Evolutionary conservation across 495 filamentous ascomycete genomes (phyloP).

Genomic region (Aspergillus egyptiacus): DNA sequence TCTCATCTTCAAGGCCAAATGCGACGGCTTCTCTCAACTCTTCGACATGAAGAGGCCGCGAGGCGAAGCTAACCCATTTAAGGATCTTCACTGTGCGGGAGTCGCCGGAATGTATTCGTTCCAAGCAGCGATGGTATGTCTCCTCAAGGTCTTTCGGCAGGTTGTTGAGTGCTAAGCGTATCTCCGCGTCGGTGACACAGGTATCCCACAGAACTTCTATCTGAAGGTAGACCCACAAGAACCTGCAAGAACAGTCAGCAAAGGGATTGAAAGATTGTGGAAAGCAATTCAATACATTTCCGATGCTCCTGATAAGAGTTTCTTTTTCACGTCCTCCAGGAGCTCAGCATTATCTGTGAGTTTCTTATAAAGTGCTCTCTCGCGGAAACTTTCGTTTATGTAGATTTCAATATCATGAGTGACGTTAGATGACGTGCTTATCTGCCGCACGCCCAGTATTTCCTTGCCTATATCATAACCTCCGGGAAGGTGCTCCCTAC

Average conservation of each 20-base stretch:
- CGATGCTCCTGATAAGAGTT: background rate
- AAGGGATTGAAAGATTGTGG: no score
- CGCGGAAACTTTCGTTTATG: constrained; percentile 18
- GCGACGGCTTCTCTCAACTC: constrained; percentile 33
- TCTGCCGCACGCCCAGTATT: constrained; percentile 17
- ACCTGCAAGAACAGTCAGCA: no score
- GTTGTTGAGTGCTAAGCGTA: constrained; percentile 13
- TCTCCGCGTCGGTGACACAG: constrained; percentile 22
- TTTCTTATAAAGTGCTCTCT: constrained; percentile 17
- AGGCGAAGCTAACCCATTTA: constrained; percentile 28
- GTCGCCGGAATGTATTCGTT: no score
- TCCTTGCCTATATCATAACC: constrained; percentile 14
- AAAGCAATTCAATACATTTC: no score
- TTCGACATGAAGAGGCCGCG: constrained; percentile 25
- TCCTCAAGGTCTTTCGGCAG: constrained; percentile 25
- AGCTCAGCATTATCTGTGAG: constrained; percentile 18
- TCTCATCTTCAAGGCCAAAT: constrained; percentile 19
- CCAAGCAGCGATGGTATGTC: constrained; percentile 14
- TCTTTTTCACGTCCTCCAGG: constrained; percentile 12
- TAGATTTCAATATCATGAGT: constrained; percentile 20
- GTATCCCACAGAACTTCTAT: constrained; percentile 28
- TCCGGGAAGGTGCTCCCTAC: constrained; percentile 20
- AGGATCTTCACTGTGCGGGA: constrained; percentile 19
- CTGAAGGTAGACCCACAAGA: constrained; percentile 22
- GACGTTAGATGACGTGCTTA: constrained; percentile 20